Base-by-base conservation (phyloP, 2,329 filamentous ascomycete species). In the Purpureocillium takamizusanense region DNA sequence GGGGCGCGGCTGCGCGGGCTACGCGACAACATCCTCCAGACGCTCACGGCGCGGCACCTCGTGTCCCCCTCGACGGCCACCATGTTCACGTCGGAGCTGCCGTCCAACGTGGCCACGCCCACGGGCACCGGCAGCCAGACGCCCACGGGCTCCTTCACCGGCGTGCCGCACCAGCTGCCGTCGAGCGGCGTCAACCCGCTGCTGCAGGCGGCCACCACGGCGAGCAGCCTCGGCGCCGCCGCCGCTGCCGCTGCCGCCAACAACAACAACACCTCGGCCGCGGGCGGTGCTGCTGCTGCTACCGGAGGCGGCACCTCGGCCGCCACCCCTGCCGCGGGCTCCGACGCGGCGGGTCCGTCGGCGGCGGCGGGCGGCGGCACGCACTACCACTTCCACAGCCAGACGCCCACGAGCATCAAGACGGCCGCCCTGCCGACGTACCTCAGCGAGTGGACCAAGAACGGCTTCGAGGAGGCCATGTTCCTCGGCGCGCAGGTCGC, bases 21-120 rank as follows among this genome's bases (percentile, higher is more conserved):
- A 59, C 89, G 85, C 48, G 88, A 95, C 51, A 86, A 90, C 48
- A 79, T 98, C 35, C 60, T 97, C 29, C 75, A 83, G 51, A 88
- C 81, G 0, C 75, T 98, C 28, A 76, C 76, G 29, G 75, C 81
- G 35, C 88, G 89, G 47, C 92, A 95, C 59, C 75, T 95, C 38
- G 81, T 98, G 48, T 94, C 89, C 2, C 92, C 92, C 0, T 89
- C 83, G 21, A 90, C 87, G 1, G 88, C 87, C 36, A 95, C 89
- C 31, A 97, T 97, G 53, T 97, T 97, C 70, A 95, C 89, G 28
- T 95, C 88, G 16, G 92, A 98, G 61, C 79, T 97, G 29, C 92
- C 92, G 7, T 95, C 88, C 8, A 90, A 92, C 62, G 77, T 95
- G 56, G 88, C 86, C 23, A 97, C 92, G 0, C 92, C 92, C 1